Conservation (phyloP, 768 basidiomycete genomes). For the Boletellus ananas region DNA sequence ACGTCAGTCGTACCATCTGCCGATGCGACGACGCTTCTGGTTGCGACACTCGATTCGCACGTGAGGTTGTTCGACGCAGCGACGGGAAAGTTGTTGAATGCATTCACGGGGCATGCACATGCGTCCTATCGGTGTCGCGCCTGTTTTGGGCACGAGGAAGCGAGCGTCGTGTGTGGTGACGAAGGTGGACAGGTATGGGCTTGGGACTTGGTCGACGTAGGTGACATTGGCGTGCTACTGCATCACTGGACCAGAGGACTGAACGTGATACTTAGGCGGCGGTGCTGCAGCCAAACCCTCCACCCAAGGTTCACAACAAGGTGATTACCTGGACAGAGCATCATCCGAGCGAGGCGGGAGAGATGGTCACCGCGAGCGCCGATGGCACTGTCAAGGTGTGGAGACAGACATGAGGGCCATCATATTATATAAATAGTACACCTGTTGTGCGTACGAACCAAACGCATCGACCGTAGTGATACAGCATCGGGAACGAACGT, state of each 20-base stretch:
- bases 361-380: constrained; percentile 86
- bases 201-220: constrained; percentile 90
- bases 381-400: constrained; percentile 93
- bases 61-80: constrained; percentile 81
- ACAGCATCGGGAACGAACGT: constrained; percentile 14
- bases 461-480: constrained; percentile 10
- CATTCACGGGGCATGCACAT: constrained; percentile 76
- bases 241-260: neutral
- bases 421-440: neutral
- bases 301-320: constrained; percentile 75
- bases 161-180: constrained; percentile 80
- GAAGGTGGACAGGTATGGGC: constrained; percentile 87
- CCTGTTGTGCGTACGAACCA: neutral
- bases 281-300: constrained; percentile 65
- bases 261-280: constrained; percentile 51
- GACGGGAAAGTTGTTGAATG: constrained; percentile 81
- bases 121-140: constrained; percentile 74
- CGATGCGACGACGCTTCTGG: constrained; percentile 77
- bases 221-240: constrained; percentile 19
- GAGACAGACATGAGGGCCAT: constrained; percentile 42
- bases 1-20: constrained; percentile 77
- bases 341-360: constrained; percentile 74
- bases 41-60: constrained; percentile 79
- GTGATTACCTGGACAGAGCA: constrained; percentile 91
- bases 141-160: constrained; percentile 82